Evolutionary conservation across 768 basidiomycete species (phyloP), one percentile per base, ranked within the genome.

Genomic region (Lentinus brumalis): DNA sequence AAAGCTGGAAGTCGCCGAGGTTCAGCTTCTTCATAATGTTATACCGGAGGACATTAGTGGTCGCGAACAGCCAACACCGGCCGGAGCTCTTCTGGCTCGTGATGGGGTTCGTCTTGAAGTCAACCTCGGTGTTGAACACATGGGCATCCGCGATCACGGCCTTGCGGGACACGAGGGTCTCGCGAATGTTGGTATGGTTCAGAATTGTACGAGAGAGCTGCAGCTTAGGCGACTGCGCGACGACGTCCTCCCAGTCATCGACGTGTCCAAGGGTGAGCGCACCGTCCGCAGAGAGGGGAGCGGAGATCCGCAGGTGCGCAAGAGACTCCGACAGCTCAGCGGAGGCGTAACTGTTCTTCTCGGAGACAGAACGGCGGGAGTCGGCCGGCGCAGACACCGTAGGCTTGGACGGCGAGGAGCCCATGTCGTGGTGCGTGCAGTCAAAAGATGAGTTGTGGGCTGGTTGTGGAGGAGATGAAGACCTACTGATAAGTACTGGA

Each of bases 61-160:
- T 91, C 2, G 95, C 92, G 72, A 98, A 98, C 8, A 97, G 80
- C 96, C 96, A 98, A 78, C 96, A 98, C 50, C 96, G 80, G 0
- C 96, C 96, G 59, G 88, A 91, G 70, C 82, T 86, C 77, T 87
- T 90, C 83, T 96, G 94, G 74, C 89, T 84, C 12, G 93, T 95
- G 64, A 95, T 78, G 10, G 94, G 94, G 2, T 82, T 84, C 1
- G 93, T 87, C 79, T 91, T 90, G 76, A 89, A 89, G 56, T 88
- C 88, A 21, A 97, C 70, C 62, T 85, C 79, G 66, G 86, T 81
- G 73, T 94, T 96, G 81, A 96, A 97, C 54, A 96, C 81, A 72
- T 92, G 90, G 47, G 80, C 75, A 70, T 91, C 88, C 3, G 82
- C 77, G 57, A 92, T 79, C 61, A 72, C 71, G 1, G 89, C 83